Base-by-base conservation (phyloP, 352 stramenopile species). In the Saprolegnia parasitica region DNA sequence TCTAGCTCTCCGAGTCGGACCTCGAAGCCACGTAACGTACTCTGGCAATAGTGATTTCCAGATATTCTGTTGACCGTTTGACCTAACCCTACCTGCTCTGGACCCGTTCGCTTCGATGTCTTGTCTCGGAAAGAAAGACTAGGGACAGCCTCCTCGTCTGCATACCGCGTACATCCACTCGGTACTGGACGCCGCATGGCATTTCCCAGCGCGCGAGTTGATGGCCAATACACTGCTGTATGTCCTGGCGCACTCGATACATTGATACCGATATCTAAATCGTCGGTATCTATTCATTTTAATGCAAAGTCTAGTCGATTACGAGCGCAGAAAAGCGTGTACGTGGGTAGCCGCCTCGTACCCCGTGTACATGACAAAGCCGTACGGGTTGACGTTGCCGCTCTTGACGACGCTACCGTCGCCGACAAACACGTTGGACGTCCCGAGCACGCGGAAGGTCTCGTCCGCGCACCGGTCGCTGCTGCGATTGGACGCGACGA, bases 291-390 rank as follows among this genome's bases (percentile, higher is more conserved):
- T 49, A 49, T 49, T n/a, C 8, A n/a, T 49, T 11, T 49, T 15
- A 49, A 15, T n/a, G 54, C 20, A 60, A 60, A 15, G 24, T 42
- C 35, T 60, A 16, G 35, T 20, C 5, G 47, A 9, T 40, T 9
- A 66, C 24, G 29, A 46, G 9, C 56, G 57, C 54, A 71, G 18
- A 26, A 37, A 46, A n/a, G 54, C 37, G 13, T 68, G 11, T 1
- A 72, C 46, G 58, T 56, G 20, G 5, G 42, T 23, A 20, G 35
- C 35, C 23, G 76, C 79, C 50, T 90, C 78, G 10, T 78, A 75
- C 5, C 83, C 83, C 15, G 82, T 79, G 75, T 93, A 90, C 81
- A 87, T 91, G 68, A 90, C 74, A 62, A 90, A 90, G 20, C 78
- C 82, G 68, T 88, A 90, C 64, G 81, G 83, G 65, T 88, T 90